Evolutionary conservation across 176 grass and related monocot species (phyloP), one percentile per base, ranked within the genome.

Genomic region (Zizania latifolia): DNA sequence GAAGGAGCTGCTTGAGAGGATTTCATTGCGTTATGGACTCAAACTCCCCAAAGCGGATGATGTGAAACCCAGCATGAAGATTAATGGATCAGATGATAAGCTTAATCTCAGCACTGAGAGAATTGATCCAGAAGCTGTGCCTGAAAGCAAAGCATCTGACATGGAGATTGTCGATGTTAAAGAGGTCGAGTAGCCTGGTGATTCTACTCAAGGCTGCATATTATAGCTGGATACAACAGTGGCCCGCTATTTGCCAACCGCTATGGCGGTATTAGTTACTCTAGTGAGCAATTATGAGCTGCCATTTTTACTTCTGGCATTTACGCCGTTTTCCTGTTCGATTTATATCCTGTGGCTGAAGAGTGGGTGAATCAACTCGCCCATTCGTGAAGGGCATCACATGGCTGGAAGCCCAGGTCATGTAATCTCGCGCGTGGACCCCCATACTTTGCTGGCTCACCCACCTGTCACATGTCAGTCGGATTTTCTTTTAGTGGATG

Each of bases 1-100:
- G 26, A 87, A 89, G 54, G 95, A 98, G 62, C 83, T 94, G 16
- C 91, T 98, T 17, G 84, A 92, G 41, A 98, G 95, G 83, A 80
- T 98, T 41, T 80, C 82, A 11, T 51, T 90, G 12, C 89, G 91
- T 44, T 86, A 72, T 34, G 86, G 89, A 16, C 83, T 60, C 14
- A 32, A 81, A 70, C 27, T 71, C 37, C 77, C 65, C 24, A 69
- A 78, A 35, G 23, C 50, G 9, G 71, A 86, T 22, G 50, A 71
- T 34, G 57, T 70, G 48, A 65, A 75, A 31, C 21, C 27, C 5
- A 75, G 57, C 35, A 27, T 57, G 33, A 75, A 85, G 44, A 59
- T 40, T 32, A 48, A 77, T 50, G 70, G 46, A 57, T 23, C 62
- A 36, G 51, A 76, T 1, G 71, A 82, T 48, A 65, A 76, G 68